Evolutionary conservation across 495 filamentous ascomycete genomes (phyloP).

Genomic region (Neurospora discreta): DNA sequence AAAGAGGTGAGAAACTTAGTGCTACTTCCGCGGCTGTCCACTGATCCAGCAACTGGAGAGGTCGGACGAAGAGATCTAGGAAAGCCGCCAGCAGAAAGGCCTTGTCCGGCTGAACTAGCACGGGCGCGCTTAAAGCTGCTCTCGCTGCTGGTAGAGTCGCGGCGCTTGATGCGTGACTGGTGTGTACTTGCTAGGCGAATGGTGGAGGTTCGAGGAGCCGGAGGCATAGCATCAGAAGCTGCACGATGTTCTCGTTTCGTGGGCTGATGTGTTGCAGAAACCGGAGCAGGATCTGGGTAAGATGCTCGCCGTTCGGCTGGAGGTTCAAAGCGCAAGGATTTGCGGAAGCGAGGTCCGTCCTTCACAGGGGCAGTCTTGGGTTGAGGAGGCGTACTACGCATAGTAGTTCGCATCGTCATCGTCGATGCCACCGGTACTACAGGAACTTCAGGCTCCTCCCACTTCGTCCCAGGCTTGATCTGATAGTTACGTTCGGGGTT

Average conservation of each 20-base stretch:
- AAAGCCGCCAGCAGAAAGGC: constrained; percentile 9
- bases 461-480: constrained; percentile 33
- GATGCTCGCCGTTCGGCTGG: neutral
- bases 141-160: constrained; percentile 35
- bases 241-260: constrained; percentile 5
- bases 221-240: constrained; percentile 6
- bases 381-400: constrained; percentile 10
- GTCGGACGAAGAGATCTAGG: constrained; percentile 26
- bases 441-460: constrained; percentile 3
- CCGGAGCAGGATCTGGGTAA: constrained; percentile 1
- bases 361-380: neutral
- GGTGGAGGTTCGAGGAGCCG: neutral
- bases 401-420: constrained; percentile 13
- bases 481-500: constrained; percentile 25
- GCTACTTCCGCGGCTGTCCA: neutral
- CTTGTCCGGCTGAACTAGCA: neutral
- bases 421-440: neutral
- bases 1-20: constrained; percentile 14
- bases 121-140: constrained; percentile 38
- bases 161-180: constrained; percentile 18
- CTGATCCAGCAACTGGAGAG: neutral
- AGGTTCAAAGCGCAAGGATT: constrained; percentile 17
- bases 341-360: constrained; percentile 13
- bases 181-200: neutral
- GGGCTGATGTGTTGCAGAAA: neutral